phyloP scores from a whole-genome alignment of 306 rosid genomes.

The Gleditsia sinensis region DNA sequence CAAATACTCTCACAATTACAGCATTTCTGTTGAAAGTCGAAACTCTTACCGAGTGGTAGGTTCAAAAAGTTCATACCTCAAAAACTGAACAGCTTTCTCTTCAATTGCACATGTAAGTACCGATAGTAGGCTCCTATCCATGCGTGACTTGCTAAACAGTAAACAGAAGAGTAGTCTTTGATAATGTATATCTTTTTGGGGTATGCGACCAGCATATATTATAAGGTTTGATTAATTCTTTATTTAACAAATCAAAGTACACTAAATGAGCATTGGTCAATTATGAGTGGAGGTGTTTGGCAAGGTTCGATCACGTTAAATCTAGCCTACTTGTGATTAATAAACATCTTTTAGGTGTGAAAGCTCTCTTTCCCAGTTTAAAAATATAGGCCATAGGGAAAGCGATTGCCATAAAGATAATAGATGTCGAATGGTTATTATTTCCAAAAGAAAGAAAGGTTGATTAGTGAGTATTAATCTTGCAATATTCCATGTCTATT shows the following conservation, averaged over 20 bases:
- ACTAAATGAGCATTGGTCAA: constrained; percentile 30
- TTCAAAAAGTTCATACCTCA: background rate
- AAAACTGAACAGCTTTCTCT: background rate
- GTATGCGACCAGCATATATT: too few species aligned
- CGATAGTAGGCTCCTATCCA: too few species aligned
- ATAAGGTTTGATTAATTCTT: too few species aligned
- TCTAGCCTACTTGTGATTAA: constrained; percentile 12
- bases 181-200: too few species aligned
- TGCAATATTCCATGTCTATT: too few species aligned
- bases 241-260: constrained; percentile 5
- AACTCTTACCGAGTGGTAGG: too few species aligned
- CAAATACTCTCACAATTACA: background rate
- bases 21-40: too few species aligned
- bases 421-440: too few species aligned
- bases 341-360: constrained; percentile 31
- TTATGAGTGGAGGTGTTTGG: constrained; percentile 39
- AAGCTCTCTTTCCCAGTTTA: constrained; percentile 31
- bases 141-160: too few species aligned
- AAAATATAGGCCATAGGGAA: constrained; percentile 1
- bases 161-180: too few species aligned
- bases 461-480: too few species aligned
- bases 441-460: too few species aligned
- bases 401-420: background rate
- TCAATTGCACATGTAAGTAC: background rate
- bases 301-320: constrained; percentile 16